Evolutionary conservation across 1,139 yeast species (phyloP).

Genomic region (Hanseniaspora uvarum): DNA sequence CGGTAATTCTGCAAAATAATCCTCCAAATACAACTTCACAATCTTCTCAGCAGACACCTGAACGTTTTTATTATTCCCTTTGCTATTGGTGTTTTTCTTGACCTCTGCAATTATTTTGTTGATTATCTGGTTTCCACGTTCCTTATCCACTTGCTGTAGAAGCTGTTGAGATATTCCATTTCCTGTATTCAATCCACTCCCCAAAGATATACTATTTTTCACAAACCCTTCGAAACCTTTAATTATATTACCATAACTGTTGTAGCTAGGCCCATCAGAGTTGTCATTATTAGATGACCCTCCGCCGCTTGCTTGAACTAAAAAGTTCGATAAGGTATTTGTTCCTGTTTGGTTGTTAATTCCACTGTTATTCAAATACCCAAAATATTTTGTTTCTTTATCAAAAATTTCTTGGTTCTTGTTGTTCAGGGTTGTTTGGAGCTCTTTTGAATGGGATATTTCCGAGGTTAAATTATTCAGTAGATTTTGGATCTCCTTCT

Average conservation of each 20-base stretch:
- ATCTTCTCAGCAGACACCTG: slow-evolving; percentile 2
- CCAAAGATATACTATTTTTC: slow-evolving; percentile 10
- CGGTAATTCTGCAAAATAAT: slow-evolving; percentile 3
- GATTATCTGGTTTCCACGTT: slow-evolving; percentile 3
- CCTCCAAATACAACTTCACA: slow-evolving; percentile 4
- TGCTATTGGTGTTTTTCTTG: not conserved
- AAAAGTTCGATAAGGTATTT: not conserved
- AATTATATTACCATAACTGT: slow-evolving; percentile 17
- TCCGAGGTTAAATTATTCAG: not conserved
- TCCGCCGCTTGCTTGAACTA: slow-evolving; percentile 1
- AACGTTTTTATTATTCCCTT: not conserved
- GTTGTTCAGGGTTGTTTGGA: slow-evolving; percentile 1
- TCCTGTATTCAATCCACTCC: slow-evolving; percentile 15
- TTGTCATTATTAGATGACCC: not conserved
- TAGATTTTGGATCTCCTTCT: not conserved
- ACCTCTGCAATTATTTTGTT: not conserved
- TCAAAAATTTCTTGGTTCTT: slow-evolving; percentile 17
- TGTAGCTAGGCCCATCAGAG: slow-evolving; percentile 9
- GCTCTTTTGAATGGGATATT: slow-evolving; percentile 1
- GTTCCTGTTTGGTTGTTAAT: not conserved
- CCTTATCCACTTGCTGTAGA: slow-evolving; percentile 4
- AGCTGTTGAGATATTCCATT: slow-evolving; percentile 1
- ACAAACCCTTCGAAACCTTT: slow-evolving; percentile 17
- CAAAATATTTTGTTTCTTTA: slow-evolving; percentile 16
- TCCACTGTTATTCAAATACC: slow-evolving; percentile 9